These are phyloP conservation scores for Hymenochaete sp. DNA, from an alignment of 1,284 basidiomycete genomes.

Conservation along the genomic window DNA sequence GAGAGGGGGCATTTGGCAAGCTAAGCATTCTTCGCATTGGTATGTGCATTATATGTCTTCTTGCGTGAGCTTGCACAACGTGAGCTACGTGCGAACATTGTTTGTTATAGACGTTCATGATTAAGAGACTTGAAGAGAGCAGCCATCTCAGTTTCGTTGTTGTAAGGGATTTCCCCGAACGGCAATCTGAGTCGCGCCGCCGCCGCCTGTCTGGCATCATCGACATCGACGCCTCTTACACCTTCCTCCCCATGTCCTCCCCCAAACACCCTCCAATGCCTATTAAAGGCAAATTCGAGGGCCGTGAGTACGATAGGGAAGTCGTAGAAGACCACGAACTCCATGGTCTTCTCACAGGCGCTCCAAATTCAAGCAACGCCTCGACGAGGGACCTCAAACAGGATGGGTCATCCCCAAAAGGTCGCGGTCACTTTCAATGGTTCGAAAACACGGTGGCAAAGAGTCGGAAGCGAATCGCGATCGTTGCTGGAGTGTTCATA, in stretches of 20 bases:
- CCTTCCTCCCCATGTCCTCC: background rate
- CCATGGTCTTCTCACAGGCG: conserved; percentile 14
- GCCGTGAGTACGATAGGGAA: conserved; percentile 4
- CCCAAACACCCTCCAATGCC: conserved; percentile 1
- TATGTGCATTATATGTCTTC: no score
- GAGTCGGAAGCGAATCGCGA: conserved; percentile 9
- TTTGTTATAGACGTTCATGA: no score
- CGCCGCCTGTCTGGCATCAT: background rate
- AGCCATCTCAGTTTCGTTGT: no score
- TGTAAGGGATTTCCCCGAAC: no score
- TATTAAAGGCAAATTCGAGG: background rate
- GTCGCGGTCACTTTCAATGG: background rate
- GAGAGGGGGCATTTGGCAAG: no score
- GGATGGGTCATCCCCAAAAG: background rate
- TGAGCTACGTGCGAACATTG: no score
- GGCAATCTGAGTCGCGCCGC: no score
- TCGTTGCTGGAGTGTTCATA: conserved; percentile 3
- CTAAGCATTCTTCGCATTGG: no score
- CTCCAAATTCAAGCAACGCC: conserved; percentile 1
- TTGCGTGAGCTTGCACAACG: no score
- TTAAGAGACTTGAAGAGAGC: no score
- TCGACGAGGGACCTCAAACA: no score
- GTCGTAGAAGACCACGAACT: conserved; percentile 10
- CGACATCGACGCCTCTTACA: background rate
- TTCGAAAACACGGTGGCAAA: conserved; percentile 1